Percentiles rank a stretch among this genome's conserved stretches.
Conservation (phyloP, 805 yeast genomes). For the Wickerhamiella sorbophila region DNA sequence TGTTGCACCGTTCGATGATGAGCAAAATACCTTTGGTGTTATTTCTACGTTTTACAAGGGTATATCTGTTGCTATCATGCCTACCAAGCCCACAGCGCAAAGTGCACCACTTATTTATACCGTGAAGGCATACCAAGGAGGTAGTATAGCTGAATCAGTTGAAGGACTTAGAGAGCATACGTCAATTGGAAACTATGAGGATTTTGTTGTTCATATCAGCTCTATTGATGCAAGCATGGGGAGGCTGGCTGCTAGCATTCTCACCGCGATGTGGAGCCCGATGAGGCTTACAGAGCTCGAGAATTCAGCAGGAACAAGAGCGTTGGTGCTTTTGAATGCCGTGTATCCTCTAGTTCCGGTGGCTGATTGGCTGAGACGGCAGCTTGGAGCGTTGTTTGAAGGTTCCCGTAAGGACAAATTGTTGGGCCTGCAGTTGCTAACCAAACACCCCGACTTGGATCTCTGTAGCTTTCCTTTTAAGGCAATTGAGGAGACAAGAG, state of each 20-base stretch:
- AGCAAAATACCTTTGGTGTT: not conserved
- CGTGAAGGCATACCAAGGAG: not conserved
- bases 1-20: not conserved
- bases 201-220: slow-evolving; percentile 1
- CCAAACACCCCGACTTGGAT: slow-evolving; percentile 1
- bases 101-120: slow-evolving; percentile 1
- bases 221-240: not conserved
- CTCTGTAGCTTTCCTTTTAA: not conserved
- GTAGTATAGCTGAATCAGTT: not conserved
- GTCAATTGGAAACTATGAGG: slow-evolving; percentile 3
- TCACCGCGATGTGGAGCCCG: slow-evolving; percentile 1
- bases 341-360: slow-evolving; percentile 6
- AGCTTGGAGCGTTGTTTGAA: not conserved
- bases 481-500: not conserved
- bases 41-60: not conserved
- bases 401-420: slow-evolving; percentile 3
- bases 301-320: slow-evolving; percentile 2
- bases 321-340: slow-evolving; percentile 4
- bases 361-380: slow-evolving; percentile 4
- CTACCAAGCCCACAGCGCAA: not conserved
- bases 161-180: not conserved
- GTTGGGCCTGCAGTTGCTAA: slow-evolving; percentile 3
- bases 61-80: not conserved
- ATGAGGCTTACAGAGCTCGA: slow-evolving; percentile 1
- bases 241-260: not conserved